Evolutionary conservation across 345 rosid genomes (phyloP).

Genomic region (Mercurialis annua): DNA sequence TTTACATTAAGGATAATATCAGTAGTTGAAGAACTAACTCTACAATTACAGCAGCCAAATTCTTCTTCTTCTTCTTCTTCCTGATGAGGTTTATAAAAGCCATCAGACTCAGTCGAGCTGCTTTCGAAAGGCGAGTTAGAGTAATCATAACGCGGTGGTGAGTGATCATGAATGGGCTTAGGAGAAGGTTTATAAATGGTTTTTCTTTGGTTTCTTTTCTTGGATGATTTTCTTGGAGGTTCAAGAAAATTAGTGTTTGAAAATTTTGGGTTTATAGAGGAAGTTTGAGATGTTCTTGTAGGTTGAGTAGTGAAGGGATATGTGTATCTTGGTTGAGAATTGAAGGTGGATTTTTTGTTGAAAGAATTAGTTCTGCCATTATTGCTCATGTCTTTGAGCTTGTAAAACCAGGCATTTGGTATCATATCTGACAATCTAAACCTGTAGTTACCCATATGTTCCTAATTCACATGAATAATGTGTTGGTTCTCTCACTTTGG

Average conservation of each 20-base stretch:
- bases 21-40: conserved; percentile 29
- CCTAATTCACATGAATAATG: too few relatives aligned
- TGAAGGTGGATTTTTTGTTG: neutral
- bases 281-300: conserved; percentile 18
- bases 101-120: conserved; percentile 24
- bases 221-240: conserved; percentile 17
- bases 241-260: conserved; percentile 21
- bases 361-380: conserved; percentile 6
- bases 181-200: conserved; percentile 33
- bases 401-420: conserved; percentile 86
- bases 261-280: conserved; percentile 21
- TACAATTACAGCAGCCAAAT: conserved; percentile 27
- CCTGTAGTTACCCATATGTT: conserved; percentile 64
- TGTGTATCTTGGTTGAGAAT: conserved; percentile 18
- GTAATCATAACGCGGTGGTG: conserved; percentile 1
- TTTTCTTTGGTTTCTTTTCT: conserved; percentile 18
- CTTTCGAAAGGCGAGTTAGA: conserved; percentile 33
- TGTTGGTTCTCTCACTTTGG: too few relatives aligned
- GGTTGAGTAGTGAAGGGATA: conserved; percentile 13
- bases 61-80: conserved; percentile 5
- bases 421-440: conserved; percentile 70
- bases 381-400: conserved; percentile 60
- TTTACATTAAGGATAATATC: conserved; percentile 47
- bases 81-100: conserved; percentile 30
- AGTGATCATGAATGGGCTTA: conserved; percentile 18